These are phyloP conservation scores for Kregervanrija delftensis DNA, from an alignment of 805 yeast species.

Conservation along the genomic window DNA sequence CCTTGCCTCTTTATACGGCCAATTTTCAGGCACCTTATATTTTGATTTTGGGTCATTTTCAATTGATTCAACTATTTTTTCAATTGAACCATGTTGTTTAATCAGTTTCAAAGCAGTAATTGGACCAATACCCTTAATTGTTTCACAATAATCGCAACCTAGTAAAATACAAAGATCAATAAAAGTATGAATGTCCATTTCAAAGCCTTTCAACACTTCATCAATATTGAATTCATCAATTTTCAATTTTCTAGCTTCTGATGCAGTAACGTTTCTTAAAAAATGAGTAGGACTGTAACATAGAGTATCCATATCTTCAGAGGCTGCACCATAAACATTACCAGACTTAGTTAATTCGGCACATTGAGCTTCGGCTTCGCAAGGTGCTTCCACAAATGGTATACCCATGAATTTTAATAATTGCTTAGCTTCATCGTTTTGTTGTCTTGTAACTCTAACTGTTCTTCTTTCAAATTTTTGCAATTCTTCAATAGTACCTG, in stretches of 20 bases:
- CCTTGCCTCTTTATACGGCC: conserved; percentile 90
- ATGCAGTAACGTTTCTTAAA: conserved; percentile 83
- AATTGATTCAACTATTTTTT: conserved; percentile 63
- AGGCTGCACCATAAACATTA: conserved; percentile 93
- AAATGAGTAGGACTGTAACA: conserved; percentile 84
- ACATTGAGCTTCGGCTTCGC: conserved; percentile 99
- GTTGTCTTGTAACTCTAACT: conserved; percentile 82
- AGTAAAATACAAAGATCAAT: conserved; percentile 86
- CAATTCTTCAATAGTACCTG: conserved; percentile 72
- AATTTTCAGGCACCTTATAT: conserved; percentile 83
- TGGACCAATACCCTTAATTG: conserved; percentile 93
- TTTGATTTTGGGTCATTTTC: conserved; percentile 53
- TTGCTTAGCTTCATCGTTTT: conserved; percentile 88
- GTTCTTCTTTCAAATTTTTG: conserved; percentile 77
- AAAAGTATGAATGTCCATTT: conserved; percentile 65
- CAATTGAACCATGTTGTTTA: conserved; percentile 76
- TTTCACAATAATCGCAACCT: conserved; percentile 97
- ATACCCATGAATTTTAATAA: conserved; percentile 86
- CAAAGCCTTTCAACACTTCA: conserved; percentile 69
- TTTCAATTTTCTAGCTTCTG: conserved; percentile 91
- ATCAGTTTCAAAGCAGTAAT: conserved; percentile 87
- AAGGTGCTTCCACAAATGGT: conserved; percentile 89
- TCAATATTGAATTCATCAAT: conserved; percentile 72
- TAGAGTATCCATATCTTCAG: conserved; percentile 98
- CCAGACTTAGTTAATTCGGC: conserved; percentile 87